Conservation (phyloP, 139 green algal species). For the Axilococcus clingmanii region DNA sequence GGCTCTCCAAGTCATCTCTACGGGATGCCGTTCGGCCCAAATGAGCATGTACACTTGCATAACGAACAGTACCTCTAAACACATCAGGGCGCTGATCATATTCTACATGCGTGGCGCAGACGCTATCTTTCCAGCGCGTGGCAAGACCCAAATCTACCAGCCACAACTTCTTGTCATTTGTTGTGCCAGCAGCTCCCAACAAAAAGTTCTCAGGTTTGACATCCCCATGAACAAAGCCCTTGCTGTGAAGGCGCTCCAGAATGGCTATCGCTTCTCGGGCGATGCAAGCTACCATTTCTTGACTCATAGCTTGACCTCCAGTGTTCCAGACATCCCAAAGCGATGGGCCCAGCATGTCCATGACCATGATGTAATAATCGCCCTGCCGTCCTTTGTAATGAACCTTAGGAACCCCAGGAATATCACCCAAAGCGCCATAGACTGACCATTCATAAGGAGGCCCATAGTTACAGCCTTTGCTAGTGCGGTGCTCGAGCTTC, state of each 20-base stretch:
- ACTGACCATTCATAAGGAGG: conserved; percentile 98
- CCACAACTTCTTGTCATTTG: conserved; percentile 91
- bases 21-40: conserved; percentile 87
- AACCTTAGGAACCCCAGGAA: conserved; percentile 85
- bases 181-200: conserved; percentile 66
- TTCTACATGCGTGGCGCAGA: conserved; percentile 89
- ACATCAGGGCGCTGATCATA: conserved; percentile 99
- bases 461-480: conserved; percentile 97
- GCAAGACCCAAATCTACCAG: conserved; percentile 93
- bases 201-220: conserved; percentile 99
- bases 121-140: conserved; percentile 42
- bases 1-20: conserved; percentile 92
- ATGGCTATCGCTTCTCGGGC: conserved; percentile 94
- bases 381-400: conserved; percentile 95
- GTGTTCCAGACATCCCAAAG: conserved; percentile 98
- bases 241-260: conserved; percentile 90
- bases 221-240: conserved; percentile 97
- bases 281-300: conserved; percentile 99
- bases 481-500: conserved; percentile 95
- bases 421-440: conserved; percentile 74
- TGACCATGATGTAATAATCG: conserved; percentile 99
- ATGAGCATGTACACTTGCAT: conserved; percentile 96
- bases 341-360: conserved; percentile 95
- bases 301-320: conserved; percentile 84
- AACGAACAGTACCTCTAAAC: conserved; percentile 95